Conservation (phyloP, 805 yeast genomes). For the Candida xiaguanensis region DNA sequence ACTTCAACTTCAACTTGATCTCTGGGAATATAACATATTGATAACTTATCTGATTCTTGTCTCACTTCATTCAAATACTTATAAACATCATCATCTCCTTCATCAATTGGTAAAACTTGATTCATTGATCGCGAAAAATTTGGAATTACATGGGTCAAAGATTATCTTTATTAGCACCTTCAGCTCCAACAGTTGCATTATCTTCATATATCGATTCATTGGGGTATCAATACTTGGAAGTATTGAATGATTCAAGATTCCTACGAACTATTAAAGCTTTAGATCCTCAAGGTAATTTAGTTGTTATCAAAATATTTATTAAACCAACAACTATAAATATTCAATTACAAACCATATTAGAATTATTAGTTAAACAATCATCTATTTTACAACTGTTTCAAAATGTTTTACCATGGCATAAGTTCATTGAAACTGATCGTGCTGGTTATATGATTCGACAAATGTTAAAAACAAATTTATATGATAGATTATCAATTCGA, state of each 20-base stretch:
- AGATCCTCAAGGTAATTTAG: constrained; percentile 66
- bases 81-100: constrained; percentile 3
- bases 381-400: constrained; percentile 43
- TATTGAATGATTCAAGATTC: constrained; percentile 77
- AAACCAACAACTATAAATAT: constrained; percentile 41
- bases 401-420: constrained; percentile 67
- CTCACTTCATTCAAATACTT: constrained; percentile 26
- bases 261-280: constrained; percentile 80
- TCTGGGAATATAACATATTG: neutral
- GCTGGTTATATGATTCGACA: constrained; percentile 91
- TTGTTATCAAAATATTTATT: constrained; percentile 72
- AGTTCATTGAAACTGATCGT: constrained; percentile 79
- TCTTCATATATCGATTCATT: constrained; percentile 86
- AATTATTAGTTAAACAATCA: constrained; percentile 31
- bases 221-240: constrained; percentile 69
- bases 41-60: constrained; percentile 26
- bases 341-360: constrained; percentile 22
- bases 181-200: constrained; percentile 87
- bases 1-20: neutral
- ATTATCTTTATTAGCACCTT: constrained; percentile 80
- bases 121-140: constrained; percentile 2
- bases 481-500: constrained; percentile 80
- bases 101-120: constrained; percentile 6
- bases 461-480: constrained; percentile 70
- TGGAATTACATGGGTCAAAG: constrained; percentile 70